Percentiles rank a stretch among this genome's conserved stretches.
Evolutionary conservation across 1,139 yeast species (phyloP).

Genomic region (Schizosaccharomyces versatilis): DNA sequence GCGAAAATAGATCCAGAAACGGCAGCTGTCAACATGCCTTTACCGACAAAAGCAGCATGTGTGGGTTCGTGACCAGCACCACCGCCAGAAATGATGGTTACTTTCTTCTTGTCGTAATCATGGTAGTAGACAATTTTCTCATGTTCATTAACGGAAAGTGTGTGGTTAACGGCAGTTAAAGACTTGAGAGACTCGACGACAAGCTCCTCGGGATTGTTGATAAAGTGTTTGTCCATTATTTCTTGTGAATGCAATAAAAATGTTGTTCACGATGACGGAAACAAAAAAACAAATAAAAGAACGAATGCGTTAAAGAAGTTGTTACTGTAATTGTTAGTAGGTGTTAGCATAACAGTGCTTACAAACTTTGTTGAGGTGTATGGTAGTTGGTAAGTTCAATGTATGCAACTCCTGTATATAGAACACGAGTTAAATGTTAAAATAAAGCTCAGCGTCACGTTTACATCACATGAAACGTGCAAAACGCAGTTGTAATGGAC

Average conservation of each 20-base stretch:
- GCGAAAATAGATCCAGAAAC: conserved; percentile 80
- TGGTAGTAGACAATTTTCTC: conserved; percentile 11
- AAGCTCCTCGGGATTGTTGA: conserved; percentile 11
- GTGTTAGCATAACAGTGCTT: too few species aligned
- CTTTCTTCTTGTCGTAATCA: conserved; percentile 17
- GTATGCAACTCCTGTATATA: too few species aligned
- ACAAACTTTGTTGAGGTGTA: too few species aligned
- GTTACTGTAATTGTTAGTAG: too few species aligned
- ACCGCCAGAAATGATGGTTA: conserved; percentile 68
- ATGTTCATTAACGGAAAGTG: conserved; percentile 10
- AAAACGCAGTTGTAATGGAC: too few species aligned
- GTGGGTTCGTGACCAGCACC: conserved; percentile 93
- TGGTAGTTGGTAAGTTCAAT: too few species aligned
- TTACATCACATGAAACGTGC: too few species aligned
- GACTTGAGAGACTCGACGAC: conserved; percentile 13
- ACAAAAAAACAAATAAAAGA: background rate
- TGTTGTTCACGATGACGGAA: background rate
- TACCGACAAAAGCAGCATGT: conserved; percentile 78
- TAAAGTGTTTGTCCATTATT: conserved; percentile 11
- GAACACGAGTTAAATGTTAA: too few species aligned
- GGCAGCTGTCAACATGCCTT: conserved; percentile 62
- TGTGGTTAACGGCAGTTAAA: conserved; percentile 11
- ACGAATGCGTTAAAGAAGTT: too few species aligned
- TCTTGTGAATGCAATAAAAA: background rate
- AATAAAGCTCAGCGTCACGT: too few species aligned